These are phyloP conservation scores for Exophiala spinifera DNA, from an alignment of 2,329 filamentous ascomycete species.

Conservation along the genomic window DNA sequence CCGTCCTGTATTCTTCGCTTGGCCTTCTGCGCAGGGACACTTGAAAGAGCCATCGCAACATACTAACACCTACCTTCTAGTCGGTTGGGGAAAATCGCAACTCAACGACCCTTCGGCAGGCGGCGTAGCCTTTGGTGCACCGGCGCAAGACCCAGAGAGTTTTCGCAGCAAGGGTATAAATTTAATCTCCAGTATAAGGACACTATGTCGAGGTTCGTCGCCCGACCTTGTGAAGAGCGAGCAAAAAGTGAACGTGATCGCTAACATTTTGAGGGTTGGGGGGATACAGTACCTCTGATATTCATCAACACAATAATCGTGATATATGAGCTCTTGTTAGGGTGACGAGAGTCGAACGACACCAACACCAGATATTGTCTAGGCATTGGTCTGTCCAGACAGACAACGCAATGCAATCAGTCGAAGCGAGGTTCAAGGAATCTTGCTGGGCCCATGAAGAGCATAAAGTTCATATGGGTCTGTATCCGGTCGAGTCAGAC, in stretches of 20 bases:
- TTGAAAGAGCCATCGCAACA: neutral
- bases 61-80: conserved; percentile 44
- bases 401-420: too few relatives aligned
- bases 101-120: conserved; percentile 49
- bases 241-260: too few relatives aligned
- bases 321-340: conserved; percentile 73
- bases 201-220: conserved; percentile 18
- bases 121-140: conserved; percentile 75
- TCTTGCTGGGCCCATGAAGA: too few relatives aligned
- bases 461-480: too few relatives aligned
- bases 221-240: neutral
- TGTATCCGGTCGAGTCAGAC: too few relatives aligned
- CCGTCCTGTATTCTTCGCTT: too few relatives aligned
- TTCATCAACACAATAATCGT: conserved; percentile 79
- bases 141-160: conserved; percentile 64
- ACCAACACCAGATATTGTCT: too few relatives aligned
- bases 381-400: too few relatives aligned
- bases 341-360: conserved; percentile 43
- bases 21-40: neutral
- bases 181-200: conserved; percentile 67
- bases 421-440: too few relatives aligned
- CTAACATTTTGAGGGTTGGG: too few relatives aligned
- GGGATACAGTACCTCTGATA: conserved; percentile 70
- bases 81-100: conserved; percentile 68
- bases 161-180: conserved; percentile 85